Conservation (phyloP, 2,329 filamentous ascomycete species). For the Bipolaris bicolor region DNA sequence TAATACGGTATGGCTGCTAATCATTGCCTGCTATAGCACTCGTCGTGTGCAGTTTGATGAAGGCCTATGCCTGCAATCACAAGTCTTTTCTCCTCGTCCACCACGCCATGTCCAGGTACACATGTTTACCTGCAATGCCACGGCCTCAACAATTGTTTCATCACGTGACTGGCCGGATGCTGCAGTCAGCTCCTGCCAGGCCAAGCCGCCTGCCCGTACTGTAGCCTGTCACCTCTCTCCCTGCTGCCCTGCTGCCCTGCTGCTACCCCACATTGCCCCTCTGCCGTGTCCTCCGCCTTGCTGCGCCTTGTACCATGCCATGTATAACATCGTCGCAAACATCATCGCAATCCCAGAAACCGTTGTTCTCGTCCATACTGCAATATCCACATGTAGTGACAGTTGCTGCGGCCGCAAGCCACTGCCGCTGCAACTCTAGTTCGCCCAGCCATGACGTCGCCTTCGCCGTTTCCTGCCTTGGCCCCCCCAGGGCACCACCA, state of each 20-base stretch:
- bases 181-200: not conserved
- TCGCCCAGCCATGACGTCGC: slow-evolving; percentile 29
- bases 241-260: not conserved
- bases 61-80: not conserved
- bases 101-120: not conserved
- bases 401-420: slow-evolving; percentile 10
- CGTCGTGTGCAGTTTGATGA: not conserved
- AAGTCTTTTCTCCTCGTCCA: not conserved
- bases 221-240: no score
- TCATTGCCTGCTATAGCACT: not conserved
- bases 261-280: slow-evolving; percentile 6
- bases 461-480: slow-evolving; percentile 6
- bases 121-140: not conserved
- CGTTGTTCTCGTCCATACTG: not conserved
- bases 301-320: not conserved
- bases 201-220: not conserved
- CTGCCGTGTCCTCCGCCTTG: not conserved
- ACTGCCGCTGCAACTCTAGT: slow-evolving; percentile 9
- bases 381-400: slow-evolving; percentile 4
- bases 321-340: not conserved
- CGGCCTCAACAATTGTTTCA: not conserved
- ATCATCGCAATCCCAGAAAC: not conserved
- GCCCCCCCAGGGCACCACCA: slow-evolving; percentile 14
- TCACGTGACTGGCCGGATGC: not conserved
- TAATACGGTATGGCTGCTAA: not conserved